phyloP scores from a whole-genome alignment of 805 yeast species.

The Starmerella lactis-condensi region DNA sequence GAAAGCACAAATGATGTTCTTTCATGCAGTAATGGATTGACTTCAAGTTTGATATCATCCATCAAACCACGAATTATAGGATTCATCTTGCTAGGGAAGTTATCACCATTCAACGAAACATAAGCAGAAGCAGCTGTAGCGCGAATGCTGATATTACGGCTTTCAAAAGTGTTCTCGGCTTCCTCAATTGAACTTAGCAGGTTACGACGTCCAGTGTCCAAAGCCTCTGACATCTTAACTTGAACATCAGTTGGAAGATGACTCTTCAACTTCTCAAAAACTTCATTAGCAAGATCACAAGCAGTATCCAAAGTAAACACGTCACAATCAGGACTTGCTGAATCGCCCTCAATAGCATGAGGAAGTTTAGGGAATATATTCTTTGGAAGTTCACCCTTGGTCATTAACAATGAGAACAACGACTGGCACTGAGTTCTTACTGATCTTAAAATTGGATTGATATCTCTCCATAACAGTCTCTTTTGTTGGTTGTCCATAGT shows the following conservation, averaged over 20 bases:
- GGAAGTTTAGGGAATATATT: conserved; percentile 66
- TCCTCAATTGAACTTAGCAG: conserved; percentile 49
- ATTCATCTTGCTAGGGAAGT: conserved; percentile 68
- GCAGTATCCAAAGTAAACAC: conserved; percentile 75
- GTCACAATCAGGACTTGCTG: conserved; percentile 69
- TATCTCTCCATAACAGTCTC: conserved; percentile 38
- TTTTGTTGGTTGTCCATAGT: conserved; percentile 10
- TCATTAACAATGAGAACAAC: conserved; percentile 56
- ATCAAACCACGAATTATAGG: conserved; percentile 75
- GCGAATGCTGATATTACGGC: conserved; percentile 35
- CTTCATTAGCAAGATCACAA: conserved; percentile 43
- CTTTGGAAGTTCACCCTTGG: conserved; percentile 53
- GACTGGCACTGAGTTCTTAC: conserved; percentile 78
- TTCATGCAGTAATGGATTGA: conserved; percentile 42
- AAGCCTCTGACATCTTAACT: conserved; percentile 47
- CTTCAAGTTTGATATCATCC: conserved; percentile 79
- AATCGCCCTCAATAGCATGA: conserved; percentile 80
- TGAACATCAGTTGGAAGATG: conserved; percentile 49
- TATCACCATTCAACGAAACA: conserved; percentile 29
- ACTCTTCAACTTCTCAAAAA: conserved; percentile 46
- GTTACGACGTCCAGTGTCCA: conserved; percentile 63
- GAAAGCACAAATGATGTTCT: conserved; percentile 57
- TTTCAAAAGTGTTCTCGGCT: conserved; percentile 34
- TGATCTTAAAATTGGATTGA: conserved; percentile 69
- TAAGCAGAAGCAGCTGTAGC: conserved; percentile 65